These are phyloP conservation scores for Dittrichia graveolens DNA, from an alignment of 129 eudicot genomes.

Conservation along the genomic window DNA sequence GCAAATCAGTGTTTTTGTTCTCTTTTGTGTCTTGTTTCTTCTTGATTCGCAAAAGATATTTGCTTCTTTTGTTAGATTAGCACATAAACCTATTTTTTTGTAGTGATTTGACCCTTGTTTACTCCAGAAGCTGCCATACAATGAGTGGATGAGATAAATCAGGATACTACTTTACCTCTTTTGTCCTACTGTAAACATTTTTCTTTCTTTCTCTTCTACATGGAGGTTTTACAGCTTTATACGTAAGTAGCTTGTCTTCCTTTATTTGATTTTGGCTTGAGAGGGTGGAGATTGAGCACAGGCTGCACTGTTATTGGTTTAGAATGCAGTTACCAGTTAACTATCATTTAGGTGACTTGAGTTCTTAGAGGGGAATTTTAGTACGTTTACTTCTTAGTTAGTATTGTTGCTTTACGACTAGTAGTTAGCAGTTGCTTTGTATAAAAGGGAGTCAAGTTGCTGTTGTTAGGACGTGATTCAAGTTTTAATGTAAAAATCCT, in stretches of 20 bases:
- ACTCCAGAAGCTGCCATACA: conserved; percentile 5
- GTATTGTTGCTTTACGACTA: not conserved
- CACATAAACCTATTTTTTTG: not conserved
- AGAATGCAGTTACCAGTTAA: not conserved
- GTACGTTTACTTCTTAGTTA: not conserved
- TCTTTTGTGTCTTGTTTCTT: conserved; percentile 20
- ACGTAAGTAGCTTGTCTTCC: conserved; percentile 2
- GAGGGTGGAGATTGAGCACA: conserved; percentile 6
- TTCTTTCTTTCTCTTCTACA: not conserved
- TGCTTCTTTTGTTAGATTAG: conserved; percentile 11
- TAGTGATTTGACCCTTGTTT: not conserved
- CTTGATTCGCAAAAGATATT: conserved; percentile 14
- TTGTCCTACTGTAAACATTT: not conserved
- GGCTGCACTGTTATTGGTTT: not conserved
- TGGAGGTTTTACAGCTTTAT: not conserved
- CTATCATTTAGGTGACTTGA: not conserved
- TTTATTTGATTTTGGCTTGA: not conserved
- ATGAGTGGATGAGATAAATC: conserved; percentile 13
- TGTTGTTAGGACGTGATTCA: conserved; percentile 5
- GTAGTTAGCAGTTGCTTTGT: conserved; percentile 6
- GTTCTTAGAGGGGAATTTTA: not conserved
- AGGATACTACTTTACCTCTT: not conserved
- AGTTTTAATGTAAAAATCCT: not conserved
- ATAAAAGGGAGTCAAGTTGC: conserved; percentile 25
- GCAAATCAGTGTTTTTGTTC: conserved; percentile 25